Evolutionary conservation across 352 stramenopile genomes (phyloP).

Genomic region (Pythium dissotocum): DNA sequence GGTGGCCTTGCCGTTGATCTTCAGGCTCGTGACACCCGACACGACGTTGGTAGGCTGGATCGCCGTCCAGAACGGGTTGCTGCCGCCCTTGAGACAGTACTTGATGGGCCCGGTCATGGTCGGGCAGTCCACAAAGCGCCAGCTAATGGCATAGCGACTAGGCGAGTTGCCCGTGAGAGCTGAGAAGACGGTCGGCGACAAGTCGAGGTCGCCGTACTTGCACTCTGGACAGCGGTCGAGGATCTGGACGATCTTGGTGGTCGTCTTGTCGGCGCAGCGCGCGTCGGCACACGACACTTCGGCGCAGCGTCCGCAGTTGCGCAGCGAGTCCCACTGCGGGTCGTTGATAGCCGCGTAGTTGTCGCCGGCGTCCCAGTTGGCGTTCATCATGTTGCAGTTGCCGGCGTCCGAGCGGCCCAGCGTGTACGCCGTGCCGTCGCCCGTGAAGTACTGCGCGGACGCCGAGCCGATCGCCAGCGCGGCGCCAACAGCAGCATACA

Average conservation of each 20-base stretch:
- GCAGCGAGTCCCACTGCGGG: constrained; percentile 56
- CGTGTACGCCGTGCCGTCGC: constrained; percentile 32
- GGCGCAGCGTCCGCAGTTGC: constrained; percentile 67
- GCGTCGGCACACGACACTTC: constrained; percentile 60
- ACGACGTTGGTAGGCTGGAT: constrained; percentile 62
- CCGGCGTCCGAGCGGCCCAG: constrained; percentile 18
- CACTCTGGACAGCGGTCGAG: constrained; percentile 78
- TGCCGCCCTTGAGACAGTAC: constrained; percentile 71
- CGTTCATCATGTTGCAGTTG: constrained; percentile 36
- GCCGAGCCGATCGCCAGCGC: background rate
- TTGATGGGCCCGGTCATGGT: constrained; percentile 45
- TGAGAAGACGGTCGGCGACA: constrained; percentile 68
- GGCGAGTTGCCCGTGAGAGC: constrained; percentile 64
- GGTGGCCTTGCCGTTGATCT: constrained; percentile 54
- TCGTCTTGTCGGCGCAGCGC: constrained; percentile 45
- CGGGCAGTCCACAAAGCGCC: constrained; percentile 74
- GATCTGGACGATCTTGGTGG: constrained; percentile 54
- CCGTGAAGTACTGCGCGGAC: constrained; percentile 23
- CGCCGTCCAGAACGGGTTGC: constrained; percentile 57
- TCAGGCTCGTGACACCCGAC: constrained; percentile 53
- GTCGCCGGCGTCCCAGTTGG: constrained; percentile 20
- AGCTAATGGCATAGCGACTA: constrained; percentile 54
- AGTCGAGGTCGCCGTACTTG: constrained; percentile 56
- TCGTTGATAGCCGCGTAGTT: constrained; percentile 77
- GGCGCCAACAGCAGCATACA: background rate